phyloP scores from a whole-genome alignment of 306 rosid species.

The Trichosanthes truncata region DNA sequence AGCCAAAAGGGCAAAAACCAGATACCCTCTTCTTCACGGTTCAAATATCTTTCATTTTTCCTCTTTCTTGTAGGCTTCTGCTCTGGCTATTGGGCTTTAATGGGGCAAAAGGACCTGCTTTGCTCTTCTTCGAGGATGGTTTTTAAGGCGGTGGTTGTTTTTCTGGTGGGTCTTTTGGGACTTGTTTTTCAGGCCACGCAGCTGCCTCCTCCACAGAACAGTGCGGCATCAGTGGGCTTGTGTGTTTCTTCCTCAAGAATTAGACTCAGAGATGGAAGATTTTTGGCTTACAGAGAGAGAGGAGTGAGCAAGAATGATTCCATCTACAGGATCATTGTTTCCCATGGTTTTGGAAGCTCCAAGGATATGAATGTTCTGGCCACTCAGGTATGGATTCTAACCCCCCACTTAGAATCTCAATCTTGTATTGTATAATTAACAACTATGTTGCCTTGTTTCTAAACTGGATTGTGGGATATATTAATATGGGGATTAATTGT shows the following conservation, averaged over 20 bases:
- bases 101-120: neutral
- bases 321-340: conserved; percentile 29
- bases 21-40: neutral
- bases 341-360: conserved; percentile 53
- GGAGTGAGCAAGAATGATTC: conserved; percentile 22
- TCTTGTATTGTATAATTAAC: neutral
- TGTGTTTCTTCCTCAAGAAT: conserved; percentile 23
- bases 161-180: conserved; percentile 58
- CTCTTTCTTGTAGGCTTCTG: neutral
- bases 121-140: conserved; percentile 28
- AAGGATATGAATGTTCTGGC: conserved; percentile 42
- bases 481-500: neutral
- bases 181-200: conserved; percentile 46
- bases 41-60: neutral
- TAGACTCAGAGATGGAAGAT: conserved; percentile 40
- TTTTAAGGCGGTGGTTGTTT: conserved; percentile 7
- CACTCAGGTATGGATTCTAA: neutral
- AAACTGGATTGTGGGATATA: neutral
- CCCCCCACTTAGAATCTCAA: conserved; percentile 8
- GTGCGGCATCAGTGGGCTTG: neutral
- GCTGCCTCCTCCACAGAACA: conserved; percentile 14
- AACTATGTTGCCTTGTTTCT: neutral
- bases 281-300: conserved; percentile 34
- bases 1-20: neutral
- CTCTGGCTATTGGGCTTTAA: neutral